Percentiles rank a stretch among this genome's conserved stretches.
phyloP scores from a whole-genome alignment of 805 yeast genomes.

The Monosporozyma aerobia region DNA sequence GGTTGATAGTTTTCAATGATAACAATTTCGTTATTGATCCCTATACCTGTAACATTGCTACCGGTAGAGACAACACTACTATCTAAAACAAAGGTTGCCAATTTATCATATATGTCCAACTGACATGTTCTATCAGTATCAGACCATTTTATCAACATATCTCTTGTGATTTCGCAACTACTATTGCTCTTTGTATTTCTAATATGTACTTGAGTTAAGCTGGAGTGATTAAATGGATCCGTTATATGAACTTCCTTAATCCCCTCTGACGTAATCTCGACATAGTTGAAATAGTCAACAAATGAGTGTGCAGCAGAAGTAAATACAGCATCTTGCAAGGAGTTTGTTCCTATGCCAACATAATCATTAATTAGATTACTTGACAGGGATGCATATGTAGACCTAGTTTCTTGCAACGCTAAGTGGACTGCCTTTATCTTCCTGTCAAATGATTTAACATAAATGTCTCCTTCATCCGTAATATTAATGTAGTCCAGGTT shows the following conservation, averaged over 20 bases:
- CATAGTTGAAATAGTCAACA: not conserved
- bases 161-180: not conserved
- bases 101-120: not conserved
- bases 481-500: not conserved
- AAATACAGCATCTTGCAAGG: not conserved
- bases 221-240: not conserved
- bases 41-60: constrained; percentile 6
- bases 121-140: not conserved
- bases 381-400: not conserved
- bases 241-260: no score
- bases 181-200: not conserved
- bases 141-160: not conserved
- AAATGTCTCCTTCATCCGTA: not conserved
- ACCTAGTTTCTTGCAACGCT: no score
- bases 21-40: constrained; percentile 5
- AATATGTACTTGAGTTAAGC: not conserved
- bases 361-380: not conserved
- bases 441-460: not conserved
- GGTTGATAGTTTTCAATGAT: constrained; percentile 2
- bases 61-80: not conserved
- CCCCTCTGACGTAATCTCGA: not conserved
- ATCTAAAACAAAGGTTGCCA: not conserved
- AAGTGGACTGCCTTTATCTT: not conserved
- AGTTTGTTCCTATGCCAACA: not conserved
- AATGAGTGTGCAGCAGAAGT: not conserved